Percentiles rank a stretch among this genome's conserved stretches.
phyloP scores from a whole-genome alignment of 495 filamentous ascomycete genomes.

The Astrothelium macrocarpum region DNA sequence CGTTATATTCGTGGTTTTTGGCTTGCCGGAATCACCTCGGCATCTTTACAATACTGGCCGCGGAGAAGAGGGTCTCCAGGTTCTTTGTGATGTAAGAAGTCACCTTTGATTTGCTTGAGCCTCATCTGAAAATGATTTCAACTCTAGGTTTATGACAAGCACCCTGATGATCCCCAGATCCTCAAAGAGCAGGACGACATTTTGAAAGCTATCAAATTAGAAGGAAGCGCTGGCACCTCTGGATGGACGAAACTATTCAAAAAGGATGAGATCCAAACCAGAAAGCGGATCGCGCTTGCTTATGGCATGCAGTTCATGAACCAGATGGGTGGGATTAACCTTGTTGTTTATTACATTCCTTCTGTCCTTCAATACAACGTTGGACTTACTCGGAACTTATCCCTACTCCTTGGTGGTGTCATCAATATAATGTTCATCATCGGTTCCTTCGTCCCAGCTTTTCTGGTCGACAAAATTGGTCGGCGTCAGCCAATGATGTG shows the following conservation, averaged over 20 bases:
- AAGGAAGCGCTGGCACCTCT: constrained; percentile 38
- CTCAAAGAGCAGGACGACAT: constrained; percentile 39
- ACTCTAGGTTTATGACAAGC: constrained; percentile 10
- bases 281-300: constrained; percentile 42
- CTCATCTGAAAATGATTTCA: too few relatives aligned
- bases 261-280: constrained; percentile 43
- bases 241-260: constrained; percentile 41
- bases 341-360: constrained; percentile 29
- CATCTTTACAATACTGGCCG: constrained; percentile 35
- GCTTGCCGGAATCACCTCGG: constrained; percentile 27
- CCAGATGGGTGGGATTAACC: constrained; percentile 26
- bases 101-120: too few relatives aligned
- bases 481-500: constrained; percentile 50
- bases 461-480: constrained; percentile 36
- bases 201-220: constrained; percentile 37
- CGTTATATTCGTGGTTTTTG: constrained; percentile 30
- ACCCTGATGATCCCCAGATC: constrained; percentile 19
- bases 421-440: constrained; percentile 30
- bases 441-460: constrained; percentile 39
- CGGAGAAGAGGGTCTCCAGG: constrained; percentile 38
- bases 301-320: constrained; percentile 36
- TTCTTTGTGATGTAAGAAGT: constrained; percentile 43
- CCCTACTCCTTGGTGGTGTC: constrained; percentile 27
- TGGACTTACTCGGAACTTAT: constrained; percentile 22
- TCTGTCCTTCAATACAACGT: constrained; percentile 27